Base-by-base conservation (phyloP, 306 rosid species). In the Prosopis cineraria region DNA sequence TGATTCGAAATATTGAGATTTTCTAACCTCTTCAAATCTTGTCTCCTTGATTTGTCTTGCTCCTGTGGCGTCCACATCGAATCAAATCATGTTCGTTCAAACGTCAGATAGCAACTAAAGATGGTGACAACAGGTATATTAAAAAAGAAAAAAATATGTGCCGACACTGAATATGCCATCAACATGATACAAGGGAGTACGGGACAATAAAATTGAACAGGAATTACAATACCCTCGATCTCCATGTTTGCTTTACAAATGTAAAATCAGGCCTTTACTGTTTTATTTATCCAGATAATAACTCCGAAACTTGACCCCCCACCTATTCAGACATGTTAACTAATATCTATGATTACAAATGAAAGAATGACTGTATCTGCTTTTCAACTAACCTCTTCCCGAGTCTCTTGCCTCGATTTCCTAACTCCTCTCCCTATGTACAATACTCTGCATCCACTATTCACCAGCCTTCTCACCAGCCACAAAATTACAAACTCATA, bases 311-410 rank as follows among this genome's bases (percentile, higher is more conserved):
- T 85, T 81, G 65, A 69, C 83, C 70, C 70, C 7, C 65, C 55
- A 59, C 82, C 79, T 62, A 71, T 72, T 58, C 78, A 72, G 76
- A 75, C 73, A 66, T 25, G 62, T 60, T 68, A 48, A 65, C 85
- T 58, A 81, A 48, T 59, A 80, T 78, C 82, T 86, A 84, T 82
- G 80, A 70, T 72, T 78, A 91, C 88, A 85, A 88, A 83, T 87
- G 78, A 90, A 94, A 88, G 92, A 94, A 92, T 94, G 75, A 87
- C 87, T 87, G 70, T 85, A 76, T 80, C 77, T 88, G 83, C 70
- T 79, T 81, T 83, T 85, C 82, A 78, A 78, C 79, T 83, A 75
- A 80, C 30, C 76, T 72, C 75, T 82, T 59, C 6, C 83, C 71
- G 7, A 74, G 68, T 83, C 74, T 71, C 70, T 45, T 20, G 52